These are phyloP conservation scores for Tubosaeta sp. DNA, from an alignment of 768 basidiomycete species.

Conservation along the genomic window DNA sequence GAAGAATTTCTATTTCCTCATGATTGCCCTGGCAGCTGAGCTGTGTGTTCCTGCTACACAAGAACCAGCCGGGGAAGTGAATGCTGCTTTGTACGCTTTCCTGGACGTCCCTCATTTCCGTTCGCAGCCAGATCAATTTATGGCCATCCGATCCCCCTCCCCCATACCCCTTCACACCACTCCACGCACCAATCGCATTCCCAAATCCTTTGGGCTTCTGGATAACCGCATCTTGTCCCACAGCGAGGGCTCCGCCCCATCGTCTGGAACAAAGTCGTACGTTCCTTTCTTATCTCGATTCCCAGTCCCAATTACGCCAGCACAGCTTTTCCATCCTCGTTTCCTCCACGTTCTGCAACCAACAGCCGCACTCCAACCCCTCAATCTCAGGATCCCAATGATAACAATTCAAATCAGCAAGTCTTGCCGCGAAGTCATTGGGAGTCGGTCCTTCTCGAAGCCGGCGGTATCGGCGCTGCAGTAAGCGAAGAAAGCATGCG, in stretches of 20 bases:
- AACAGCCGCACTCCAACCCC: conserved; percentile 24
- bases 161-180: conserved; percentile 56
- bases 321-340: conserved; percentile 1
- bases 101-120: conserved; percentile 1
- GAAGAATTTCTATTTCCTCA: conserved; percentile 39
- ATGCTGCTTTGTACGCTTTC: conserved; percentile 3
- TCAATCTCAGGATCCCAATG: conserved; percentile 17
- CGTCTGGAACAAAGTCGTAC: conserved; percentile 34
- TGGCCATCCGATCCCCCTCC: conserved; percentile 47
- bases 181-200: conserved; percentile 64
- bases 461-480: conserved; percentile 83
- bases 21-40: conserved; percentile 36
- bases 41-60: conserved; percentile 17
- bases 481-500: conserved; percentile 91
- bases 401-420: conserved; percentile 37
- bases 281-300: conserved; percentile 1
- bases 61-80: conserved; percentile 25
- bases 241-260: conserved; percentile 35
- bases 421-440: conserved; percentile 74
- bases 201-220: conserved; percentile 55
- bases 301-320: neutral
- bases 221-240: conserved; percentile 55
- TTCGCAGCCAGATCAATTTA: conserved; percentile 56
- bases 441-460: conserved; percentile 82
- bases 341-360: neutral